A percentile compares a stretch with the other conserved stretches of the same genome.
Conservation (phyloP, 2,329 filamentous ascomycete species). For the Fonsecaea nubica region DNA sequence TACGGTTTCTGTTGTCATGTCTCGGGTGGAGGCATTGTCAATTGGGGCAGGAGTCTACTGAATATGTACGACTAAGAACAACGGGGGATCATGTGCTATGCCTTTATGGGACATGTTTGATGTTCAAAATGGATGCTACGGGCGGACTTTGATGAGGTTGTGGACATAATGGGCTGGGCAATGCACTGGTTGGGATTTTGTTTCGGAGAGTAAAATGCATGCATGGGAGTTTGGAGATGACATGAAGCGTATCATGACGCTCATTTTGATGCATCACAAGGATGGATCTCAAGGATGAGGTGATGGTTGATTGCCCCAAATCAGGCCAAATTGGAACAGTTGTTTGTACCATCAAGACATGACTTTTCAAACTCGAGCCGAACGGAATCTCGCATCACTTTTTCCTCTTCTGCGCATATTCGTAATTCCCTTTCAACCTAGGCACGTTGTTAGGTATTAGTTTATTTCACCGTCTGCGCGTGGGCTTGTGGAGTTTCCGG, state of each 20-base stretch:
- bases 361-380: background rate
- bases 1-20: background rate
- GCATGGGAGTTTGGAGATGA: background rate
- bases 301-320: background rate
- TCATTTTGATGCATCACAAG: background rate
- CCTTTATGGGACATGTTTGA: background rate
- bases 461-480: too few species aligned
- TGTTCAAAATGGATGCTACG: constrained; percentile 5
- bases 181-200: constrained; percentile 7
- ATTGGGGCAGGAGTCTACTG: background rate
- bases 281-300: background rate
- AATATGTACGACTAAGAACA: constrained; percentile 2
- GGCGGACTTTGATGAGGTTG: background rate
- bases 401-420: background rate
- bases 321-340: background rate
- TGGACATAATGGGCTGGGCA: constrained; percentile 3
- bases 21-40: background rate
- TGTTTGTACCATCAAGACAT: constrained; percentile 5
- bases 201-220: background rate
- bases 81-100: constrained; percentile 7
- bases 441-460: too few species aligned
- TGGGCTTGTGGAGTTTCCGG: background rate
- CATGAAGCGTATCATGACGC: background rate
- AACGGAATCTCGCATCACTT: background rate
- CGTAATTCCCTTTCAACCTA: too few species aligned